Base-by-base conservation (phyloP, 108 stramenopile genomes). In the Skeletonema potamos region DNA sequence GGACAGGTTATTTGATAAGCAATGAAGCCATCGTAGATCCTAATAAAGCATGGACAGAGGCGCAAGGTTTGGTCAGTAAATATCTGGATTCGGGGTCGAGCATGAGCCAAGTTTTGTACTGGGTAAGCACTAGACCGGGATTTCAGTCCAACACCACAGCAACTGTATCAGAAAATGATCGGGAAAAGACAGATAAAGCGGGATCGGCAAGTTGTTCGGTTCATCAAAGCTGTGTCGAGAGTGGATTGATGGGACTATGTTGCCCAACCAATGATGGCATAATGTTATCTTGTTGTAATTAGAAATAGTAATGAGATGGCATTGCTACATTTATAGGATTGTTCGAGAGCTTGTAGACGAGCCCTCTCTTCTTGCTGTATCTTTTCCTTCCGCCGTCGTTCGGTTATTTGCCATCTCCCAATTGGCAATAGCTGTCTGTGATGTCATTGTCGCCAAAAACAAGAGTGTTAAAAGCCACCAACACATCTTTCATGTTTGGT, bases 21-120 rank as follows among this genome's bases (percentile, higher is more conserved):
- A 79, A 91, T 59, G 81, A 88, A 65, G 89, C 93, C 6, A 86
- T 94, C 20, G 46, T 88, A n/a, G 82, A 89, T 56, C 87, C 91
- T 6, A 82, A 78, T 27, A 68, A 54, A 4, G 93, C 91, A 18
- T 94, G 93, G 93, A 55, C 69, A 10, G 87, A 90, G 39, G 93
- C 93, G 1, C 76, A 76, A 65, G 67, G 32, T 27, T 71, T 94
- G 17, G 44, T 83, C 46, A 91, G 88, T 74, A 69, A 41, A n/a
- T 73, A 89, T 66, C 58, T 94, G 44, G 93, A 94, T 68, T 65
- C 88, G 27, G 89, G 84, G 8, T 34, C 89, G 11, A 94, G 93
- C 79, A 89, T 90, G 72, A 92, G 87, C 64, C 89, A 92, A 61
- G 86, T 92, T 6, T 62, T 92, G 18, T 88, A 86, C 41, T 94